Percentiles rank a stretch among this genome's conserved stretches.
These are phyloP conservation scores for Cucurbita moschata DNA, from an alignment of 306 rosid species.

Conservation along the genomic window DNA sequence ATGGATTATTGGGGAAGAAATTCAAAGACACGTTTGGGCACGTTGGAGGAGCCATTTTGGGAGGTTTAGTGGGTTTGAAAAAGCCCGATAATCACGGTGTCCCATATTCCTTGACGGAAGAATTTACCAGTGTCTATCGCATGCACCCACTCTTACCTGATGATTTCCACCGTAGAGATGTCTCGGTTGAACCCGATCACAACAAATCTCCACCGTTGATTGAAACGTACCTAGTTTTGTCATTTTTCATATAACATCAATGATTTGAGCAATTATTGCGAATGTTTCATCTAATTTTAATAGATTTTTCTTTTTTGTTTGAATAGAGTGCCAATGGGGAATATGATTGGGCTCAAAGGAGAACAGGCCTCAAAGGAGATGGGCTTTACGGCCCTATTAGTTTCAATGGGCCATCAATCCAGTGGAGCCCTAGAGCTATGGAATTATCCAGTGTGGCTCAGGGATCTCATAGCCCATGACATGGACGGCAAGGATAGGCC, in stretches of 20 bases:
- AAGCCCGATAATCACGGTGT: constrained; percentile 58
- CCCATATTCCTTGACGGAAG: constrained; percentile 65
- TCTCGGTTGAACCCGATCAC: constrained; percentile 13
- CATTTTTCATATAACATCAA: background rate
- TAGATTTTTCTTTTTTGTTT: background rate
- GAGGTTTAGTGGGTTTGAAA: constrained; percentile 53
- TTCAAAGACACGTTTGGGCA: constrained; percentile 51
- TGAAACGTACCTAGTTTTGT: constrained; percentile 18
- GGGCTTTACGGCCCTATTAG: background rate
- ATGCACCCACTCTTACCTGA: constrained; percentile 63
- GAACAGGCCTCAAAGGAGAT: background rate
- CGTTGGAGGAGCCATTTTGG: constrained; percentile 32
- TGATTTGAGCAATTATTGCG: background rate
- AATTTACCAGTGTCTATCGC: constrained; percentile 57
- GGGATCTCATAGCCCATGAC: background rate
- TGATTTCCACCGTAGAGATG: constrained; percentile 28
- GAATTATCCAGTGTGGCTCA: background rate
- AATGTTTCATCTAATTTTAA: background rate
- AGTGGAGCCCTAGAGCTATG: background rate
- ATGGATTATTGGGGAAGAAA: constrained; percentile 61
- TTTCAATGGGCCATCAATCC: background rate
- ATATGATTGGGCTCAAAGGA: background rate
- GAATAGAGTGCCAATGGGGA: background rate
- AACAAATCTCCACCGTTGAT: constrained; percentile 28
- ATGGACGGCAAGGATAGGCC: constrained; percentile 1